Evolutionary conservation across 2,329 filamentous ascomycete species (phyloP).

Genomic region (Penicillium verrucosum): DNA sequence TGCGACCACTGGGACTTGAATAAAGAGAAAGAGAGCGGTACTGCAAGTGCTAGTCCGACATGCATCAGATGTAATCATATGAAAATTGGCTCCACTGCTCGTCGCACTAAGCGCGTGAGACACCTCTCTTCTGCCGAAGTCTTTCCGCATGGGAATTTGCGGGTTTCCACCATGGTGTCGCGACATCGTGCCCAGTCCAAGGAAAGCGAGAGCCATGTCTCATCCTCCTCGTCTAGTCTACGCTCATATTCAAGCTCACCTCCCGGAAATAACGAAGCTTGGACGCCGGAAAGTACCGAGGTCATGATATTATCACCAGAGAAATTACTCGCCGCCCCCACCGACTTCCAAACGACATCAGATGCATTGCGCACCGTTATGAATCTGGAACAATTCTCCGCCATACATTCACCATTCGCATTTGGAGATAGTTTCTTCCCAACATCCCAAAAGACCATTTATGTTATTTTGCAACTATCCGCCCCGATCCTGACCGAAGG

Average conservation of each 20-base stretch:
- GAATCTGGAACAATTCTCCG: conserved; percentile 19
- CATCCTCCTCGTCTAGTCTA: conserved; percentile 7
- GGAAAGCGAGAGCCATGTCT: conserved; percentile 2
- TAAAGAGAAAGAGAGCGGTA: conserved; percentile 23
- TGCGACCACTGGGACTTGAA: conserved; percentile 19
- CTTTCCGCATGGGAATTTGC: conserved; percentile 16
- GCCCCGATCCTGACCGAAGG: conserved; percentile 20
- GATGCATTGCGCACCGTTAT: conserved; percentile 21
- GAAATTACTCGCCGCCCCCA: conserved; percentile 14
- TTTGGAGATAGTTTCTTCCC: conserved; percentile 19
- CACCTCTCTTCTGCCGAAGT: conserved; percentile 14
- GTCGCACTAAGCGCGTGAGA: conserved; percentile 18
- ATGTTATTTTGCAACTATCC: conserved; percentile 17
- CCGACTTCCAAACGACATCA: conserved; percentile 13
- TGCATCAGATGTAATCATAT: conserved; percentile 21
- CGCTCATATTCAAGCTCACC: conserved; percentile 8
- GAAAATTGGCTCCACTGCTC: conserved; percentile 19
- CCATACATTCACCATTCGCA: conserved; percentile 23
- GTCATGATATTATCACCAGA: conserved; percentile 13
- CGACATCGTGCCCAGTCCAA: conserved; percentile 3
- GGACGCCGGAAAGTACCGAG: conserved; percentile 4
- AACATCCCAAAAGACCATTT: conserved; percentile 16
- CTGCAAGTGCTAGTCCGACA: conserved; percentile 13
- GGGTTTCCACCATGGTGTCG: conserved; percentile 15
- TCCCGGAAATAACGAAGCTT: background rate